Percentiles rank a stretch among this genome's conserved stretches.
These are phyloP conservation scores for Tremella fuciformis DNA, from an alignment of 768 basidiomycete genomes.

Conservation along the genomic window DNA sequence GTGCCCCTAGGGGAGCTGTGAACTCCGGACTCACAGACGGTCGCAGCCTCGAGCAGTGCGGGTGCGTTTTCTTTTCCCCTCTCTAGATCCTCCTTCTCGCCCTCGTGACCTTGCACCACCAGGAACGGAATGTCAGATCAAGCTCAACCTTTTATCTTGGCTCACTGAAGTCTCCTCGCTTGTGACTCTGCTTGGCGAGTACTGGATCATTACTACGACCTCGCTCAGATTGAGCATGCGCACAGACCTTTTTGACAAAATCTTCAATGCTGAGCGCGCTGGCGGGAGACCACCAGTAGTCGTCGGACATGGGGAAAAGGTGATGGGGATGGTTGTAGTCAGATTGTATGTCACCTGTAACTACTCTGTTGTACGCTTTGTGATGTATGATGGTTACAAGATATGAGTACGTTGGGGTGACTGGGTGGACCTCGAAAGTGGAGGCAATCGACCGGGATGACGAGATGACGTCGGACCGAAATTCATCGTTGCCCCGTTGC, in stretches of 20 bases:
- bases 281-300: constrained; percentile 19
- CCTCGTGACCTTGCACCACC: constrained; percentile 18
- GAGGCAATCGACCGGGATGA: background rate
- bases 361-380: background rate
- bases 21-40: constrained; percentile 8
- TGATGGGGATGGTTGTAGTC: too few relatives aligned
- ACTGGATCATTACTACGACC: background rate
- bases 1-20: background rate
- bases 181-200: constrained; percentile 12
- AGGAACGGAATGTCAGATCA: constrained; percentile 15
- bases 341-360: too few relatives aligned
- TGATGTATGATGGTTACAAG: background rate
- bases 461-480: constrained; percentile 11
- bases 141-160: background rate
- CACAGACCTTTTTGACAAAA: constrained; percentile 17
- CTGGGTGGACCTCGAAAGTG: constrained; percentile 10
- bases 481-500: background rate
- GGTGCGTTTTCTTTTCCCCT: background rate
- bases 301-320: background rate
- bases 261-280: constrained; percentile 14
- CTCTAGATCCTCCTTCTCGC: constrained; percentile 22
- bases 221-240: background rate
- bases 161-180: constrained; percentile 14
- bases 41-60: constrained; percentile 13
- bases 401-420: background rate